Base-by-base conservation (phyloP, 768 basidiomycete genomes). In the Boletellus emodensis region DNA sequence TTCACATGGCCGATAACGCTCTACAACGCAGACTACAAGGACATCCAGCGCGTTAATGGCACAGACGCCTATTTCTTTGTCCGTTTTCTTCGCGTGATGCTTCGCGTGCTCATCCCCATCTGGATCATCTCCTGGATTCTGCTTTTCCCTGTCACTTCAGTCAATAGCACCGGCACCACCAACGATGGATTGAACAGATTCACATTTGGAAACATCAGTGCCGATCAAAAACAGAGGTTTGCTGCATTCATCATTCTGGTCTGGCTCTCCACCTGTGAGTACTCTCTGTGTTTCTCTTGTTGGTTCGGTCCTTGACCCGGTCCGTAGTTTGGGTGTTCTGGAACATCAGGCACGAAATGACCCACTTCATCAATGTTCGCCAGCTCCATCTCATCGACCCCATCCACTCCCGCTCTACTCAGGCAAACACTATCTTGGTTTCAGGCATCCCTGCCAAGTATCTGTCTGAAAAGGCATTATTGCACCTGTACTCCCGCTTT, bases 21-120 rank as follows among this genome's bases (percentile, higher is more conserved):
- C 17, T 83, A 71, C 69, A 74, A 72, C 2, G 76, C 84, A 2
- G 79, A 91, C 61, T 82, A 84, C 60, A 69, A 70, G 26, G 76
- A 74, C 20, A 82, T 90, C 50, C 77, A 82, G 52, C 71, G 72
- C 38, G 76, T 79, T 38, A 94, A 93, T 54, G 92, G 92, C 24
- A 74, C 88, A 51, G 95, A 98, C 65, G 89, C 93, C 14, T 99
- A 95, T 71, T 85, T 94, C 63, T 99, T 89, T 59, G 85, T 96
- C 40, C 87, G 92, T 46, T 97, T 90, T 67, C 75, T 90, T 26
- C 82, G 85, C 43, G 84, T 97, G 76, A 87, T 96, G 81, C 65
- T 83, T 44, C 80, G 84, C 56, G 72, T 94, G 22, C 77, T 97
- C 64, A 59, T 94, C 6, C 94, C 96, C 20, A 90, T 96, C 61